Conservation (phyloP, 2,329 filamentous ascomycete genomes). For the Coleophoma eucalyptorum region DNA sequence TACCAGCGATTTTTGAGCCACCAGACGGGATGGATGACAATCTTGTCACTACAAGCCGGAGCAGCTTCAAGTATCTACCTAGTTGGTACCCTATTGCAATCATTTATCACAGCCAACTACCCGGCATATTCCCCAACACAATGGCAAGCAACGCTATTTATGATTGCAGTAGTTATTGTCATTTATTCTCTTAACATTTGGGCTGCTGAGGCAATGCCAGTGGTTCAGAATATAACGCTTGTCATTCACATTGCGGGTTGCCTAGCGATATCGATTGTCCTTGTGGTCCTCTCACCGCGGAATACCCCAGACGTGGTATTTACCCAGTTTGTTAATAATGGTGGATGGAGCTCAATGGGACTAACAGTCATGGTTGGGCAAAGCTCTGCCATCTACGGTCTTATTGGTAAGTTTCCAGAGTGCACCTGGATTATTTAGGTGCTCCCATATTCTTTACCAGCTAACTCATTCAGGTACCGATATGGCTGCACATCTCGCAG, state of each 20-base stretch:
- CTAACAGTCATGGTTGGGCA: constrained; percentile 30
- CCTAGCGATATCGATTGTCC: constrained; percentile 33
- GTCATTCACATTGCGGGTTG: constrained; percentile 38
- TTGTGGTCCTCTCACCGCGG: constrained; percentile 21
- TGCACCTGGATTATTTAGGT: constrained; percentile 7
- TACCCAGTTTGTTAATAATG: constrained; percentile 21
- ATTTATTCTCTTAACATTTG: constrained; percentile 45
- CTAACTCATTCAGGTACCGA: neutral
- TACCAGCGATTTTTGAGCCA: constrained; percentile 52
- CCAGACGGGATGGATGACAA: constrained; percentile 46
- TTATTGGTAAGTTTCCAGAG: constrained; percentile 9
- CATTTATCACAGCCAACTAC: constrained; percentile 36
- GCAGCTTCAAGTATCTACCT: constrained; percentile 58
- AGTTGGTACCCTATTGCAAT: constrained; percentile 43
- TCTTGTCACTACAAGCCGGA: constrained; percentile 75
- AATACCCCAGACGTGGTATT: constrained; percentile 13
- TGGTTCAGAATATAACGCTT: constrained; percentile 36
- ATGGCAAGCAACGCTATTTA: constrained; percentile 46
- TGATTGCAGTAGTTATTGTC: constrained; percentile 40
- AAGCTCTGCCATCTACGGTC: constrained; percentile 23
- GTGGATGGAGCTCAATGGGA: constrained; percentile 22
- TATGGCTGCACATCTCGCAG: constrained; percentile 33
- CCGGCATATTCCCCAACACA: constrained; percentile 32
- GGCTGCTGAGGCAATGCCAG: constrained; percentile 29
- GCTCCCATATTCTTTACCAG: too few species aligned